Conservation (phyloP, 2,329 filamentous ascomycete species). For the Aspergillus fumigatiaffinis region DNA sequence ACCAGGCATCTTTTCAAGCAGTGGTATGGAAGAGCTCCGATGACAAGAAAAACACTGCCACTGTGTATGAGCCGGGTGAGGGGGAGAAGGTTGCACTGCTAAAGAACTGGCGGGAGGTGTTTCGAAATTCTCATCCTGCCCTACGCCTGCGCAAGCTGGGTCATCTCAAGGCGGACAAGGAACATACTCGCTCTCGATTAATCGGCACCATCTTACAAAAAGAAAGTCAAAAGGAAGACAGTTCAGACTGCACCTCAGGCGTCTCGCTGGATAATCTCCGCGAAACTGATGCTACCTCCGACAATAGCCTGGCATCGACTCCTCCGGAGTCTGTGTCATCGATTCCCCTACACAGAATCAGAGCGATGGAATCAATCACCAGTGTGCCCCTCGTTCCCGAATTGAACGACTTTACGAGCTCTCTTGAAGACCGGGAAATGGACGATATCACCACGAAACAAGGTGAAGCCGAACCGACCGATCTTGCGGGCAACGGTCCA, state of each 20-base stretch:
- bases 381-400: neutral
- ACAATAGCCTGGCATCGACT: slow-evolving; percentile 20
- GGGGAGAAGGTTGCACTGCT: slow-evolving; percentile 43
- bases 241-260: slow-evolving; percentile 18
- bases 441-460: neutral
- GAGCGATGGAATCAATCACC: neutral
- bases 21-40: slow-evolving; percentile 38
- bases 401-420: neutral
- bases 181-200: neutral
- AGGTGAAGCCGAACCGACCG: neutral
- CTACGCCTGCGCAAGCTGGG: slow-evolving; percentile 14
- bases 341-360: neutral
- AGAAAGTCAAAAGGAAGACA: slow-evolving; percentile 7
- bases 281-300: slow-evolving; percentile 13
- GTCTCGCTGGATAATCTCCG: slow-evolving; percentile 7
- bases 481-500: neutral
- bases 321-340: slow-evolving; percentile 16
- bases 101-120: slow-evolving; percentile 45
- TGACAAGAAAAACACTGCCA: slow-evolving; percentile 20
- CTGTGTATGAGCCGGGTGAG: slow-evolving; percentile 36
- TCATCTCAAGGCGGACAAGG: neutral
- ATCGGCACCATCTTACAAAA: slow-evolving; percentile 1
- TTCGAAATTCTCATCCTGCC: slow-evolving; percentile 33
- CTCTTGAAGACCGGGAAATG: neutral
- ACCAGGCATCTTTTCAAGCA: slow-evolving; percentile 33